phyloP scores from a whole-genome alignment of 2,329 filamentous ascomycete genomes.

The Magnaporthiopsis rhizophila region DNA sequence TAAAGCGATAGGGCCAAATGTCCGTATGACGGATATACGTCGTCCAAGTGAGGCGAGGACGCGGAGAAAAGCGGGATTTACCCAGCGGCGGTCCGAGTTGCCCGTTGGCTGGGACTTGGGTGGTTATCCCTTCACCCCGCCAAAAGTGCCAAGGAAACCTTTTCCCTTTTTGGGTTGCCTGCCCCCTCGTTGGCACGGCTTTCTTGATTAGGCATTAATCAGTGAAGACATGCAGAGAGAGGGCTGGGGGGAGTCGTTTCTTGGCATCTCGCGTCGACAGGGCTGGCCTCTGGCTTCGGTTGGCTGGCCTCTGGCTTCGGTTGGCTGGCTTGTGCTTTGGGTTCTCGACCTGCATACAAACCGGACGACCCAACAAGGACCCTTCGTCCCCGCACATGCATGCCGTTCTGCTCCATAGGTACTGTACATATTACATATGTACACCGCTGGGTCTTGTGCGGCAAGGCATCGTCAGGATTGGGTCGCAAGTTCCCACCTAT shows the following conservation, averaged over 20 bases:
- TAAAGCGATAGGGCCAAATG: too few relatives aligned
- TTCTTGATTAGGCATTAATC: too few relatives aligned
- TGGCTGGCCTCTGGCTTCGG: too few relatives aligned
- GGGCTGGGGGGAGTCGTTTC: neutral
- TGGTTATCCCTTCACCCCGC: too few relatives aligned
- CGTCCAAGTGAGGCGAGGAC: neutral
- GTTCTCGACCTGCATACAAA: too few relatives aligned
- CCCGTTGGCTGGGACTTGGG: neutral
- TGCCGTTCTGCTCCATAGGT: neutral
- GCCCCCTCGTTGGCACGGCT: too few relatives aligned
- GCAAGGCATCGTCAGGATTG: neutral
- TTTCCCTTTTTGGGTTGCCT: too few relatives aligned
- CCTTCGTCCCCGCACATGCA: neutral
- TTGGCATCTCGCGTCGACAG: neutral
- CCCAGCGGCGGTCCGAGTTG: neutral
- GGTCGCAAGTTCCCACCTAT: neutral
- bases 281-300: neutral
- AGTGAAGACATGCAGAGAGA: too few relatives aligned
- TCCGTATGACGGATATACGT: too few relatives aligned
- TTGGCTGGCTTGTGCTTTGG: too few relatives aligned
- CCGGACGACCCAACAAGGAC: too few relatives aligned
- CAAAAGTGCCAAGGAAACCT: neutral
- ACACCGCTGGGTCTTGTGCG: neutral
- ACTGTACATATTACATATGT: neutral
- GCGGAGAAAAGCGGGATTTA: neutral